Conservation (phyloP, 495 filamentous ascomycete genomes). For the Lasiosphaeria ovina region DNA sequence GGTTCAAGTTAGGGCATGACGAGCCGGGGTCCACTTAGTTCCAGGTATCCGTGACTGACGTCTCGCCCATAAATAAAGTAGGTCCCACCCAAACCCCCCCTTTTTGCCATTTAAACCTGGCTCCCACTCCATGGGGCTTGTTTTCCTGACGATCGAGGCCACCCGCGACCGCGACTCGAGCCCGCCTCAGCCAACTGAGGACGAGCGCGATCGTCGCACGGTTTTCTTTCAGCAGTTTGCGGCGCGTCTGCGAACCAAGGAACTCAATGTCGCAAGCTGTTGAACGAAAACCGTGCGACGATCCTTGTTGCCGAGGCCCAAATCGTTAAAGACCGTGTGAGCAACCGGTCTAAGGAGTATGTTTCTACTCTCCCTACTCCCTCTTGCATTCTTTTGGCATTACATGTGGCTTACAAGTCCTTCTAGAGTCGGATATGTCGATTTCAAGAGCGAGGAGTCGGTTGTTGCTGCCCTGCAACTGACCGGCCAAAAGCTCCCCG, state of each 20-base stretch:
- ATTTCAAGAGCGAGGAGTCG: conserved; percentile 96
- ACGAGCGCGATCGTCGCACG: conserved; percentile 93
- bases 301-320: conserved; percentile 94
- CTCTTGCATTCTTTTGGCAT: not conserved
- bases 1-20: no score
- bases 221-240: conserved; percentile 98
- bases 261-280: conserved; percentile 92
- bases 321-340: conserved; percentile 98
- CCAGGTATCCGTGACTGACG: no score
- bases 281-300: conserved; percentile 96
- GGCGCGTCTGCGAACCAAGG: conserved; percentile 84
- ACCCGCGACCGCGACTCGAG: conserved; percentile 57
- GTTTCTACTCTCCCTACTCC: conserved; percentile 26
- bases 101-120: no score
- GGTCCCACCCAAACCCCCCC: no score
- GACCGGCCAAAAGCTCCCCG: conserved; percentile 97
- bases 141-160: no score
- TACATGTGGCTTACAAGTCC: conserved; percentile 33
- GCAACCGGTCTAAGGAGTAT: conserved; percentile 96
- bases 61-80: no score
- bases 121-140: no score
- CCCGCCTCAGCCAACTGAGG: conserved; percentile 75
- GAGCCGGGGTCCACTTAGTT: no score
- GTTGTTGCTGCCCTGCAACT: conserved; percentile 93
- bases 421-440: conserved; percentile 93